Percentiles rank a stretch among this genome's conserved stretches.
These are phyloP conservation scores for Skeletonema grethae DNA, from an alignment of 108 stramenopile genomes.

Conservation along the genomic window DNA sequence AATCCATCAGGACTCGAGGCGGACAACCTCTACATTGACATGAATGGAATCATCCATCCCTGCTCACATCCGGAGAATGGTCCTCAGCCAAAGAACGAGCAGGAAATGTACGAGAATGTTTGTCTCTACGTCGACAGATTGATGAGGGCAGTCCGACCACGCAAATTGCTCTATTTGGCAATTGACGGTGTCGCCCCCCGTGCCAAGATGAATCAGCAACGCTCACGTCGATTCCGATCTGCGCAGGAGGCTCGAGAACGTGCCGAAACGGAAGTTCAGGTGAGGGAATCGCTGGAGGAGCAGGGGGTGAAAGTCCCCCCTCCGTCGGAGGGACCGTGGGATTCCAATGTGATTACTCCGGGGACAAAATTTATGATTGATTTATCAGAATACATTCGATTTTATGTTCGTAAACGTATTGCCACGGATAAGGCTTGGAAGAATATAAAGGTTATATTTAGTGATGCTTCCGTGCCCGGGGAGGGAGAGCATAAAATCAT, in stretches of 20 bases:
- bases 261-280: constrained; percentile 78
- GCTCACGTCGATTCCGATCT: constrained; percentile 90
- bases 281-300: constrained; percentile 76
- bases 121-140: constrained; percentile 90
- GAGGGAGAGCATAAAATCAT: constrained; percentile 99
- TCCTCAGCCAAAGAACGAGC: constrained; percentile 89
- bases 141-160: constrained; percentile 82
- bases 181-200: constrained; percentile 98
- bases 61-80: constrained; percentile 96
- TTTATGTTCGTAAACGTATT: constrained; percentile 90
- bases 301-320: constrained; percentile 65
- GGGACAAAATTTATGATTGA: constrained; percentile 97
- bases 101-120: constrained; percentile 98
- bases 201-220: constrained; percentile 99
- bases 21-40: constrained; percentile 98
- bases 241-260: constrained; percentile 96
- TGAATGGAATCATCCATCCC: constrained; percentile 99
- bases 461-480: constrained; percentile 95
- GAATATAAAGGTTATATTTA: constrained; percentile 88
- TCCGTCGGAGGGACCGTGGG: constrained; percentile 85
- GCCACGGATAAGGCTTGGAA: constrained; percentile 92
- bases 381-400: constrained; percentile 85
- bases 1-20: constrained; percentile 92
- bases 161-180: constrained; percentile 89
- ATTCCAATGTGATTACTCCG: constrained; percentile 99